phyloP scores from a whole-genome alignment of 306 rosid species.

The Quercus bicolor region DNA sequence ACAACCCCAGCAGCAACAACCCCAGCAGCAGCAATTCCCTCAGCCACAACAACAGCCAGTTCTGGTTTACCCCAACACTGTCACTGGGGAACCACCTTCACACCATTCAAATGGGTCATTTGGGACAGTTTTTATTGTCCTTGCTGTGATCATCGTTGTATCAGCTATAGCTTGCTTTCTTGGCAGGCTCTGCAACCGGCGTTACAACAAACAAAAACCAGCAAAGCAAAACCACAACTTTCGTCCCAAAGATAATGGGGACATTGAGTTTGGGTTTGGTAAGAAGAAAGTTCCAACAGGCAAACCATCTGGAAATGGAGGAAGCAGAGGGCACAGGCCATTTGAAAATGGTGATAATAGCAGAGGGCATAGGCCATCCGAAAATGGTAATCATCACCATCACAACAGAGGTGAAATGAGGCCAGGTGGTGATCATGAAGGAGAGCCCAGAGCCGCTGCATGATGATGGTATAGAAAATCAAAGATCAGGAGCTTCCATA shows the following conservation, averaged over 20 bases:
- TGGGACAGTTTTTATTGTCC: constrained; percentile 83
- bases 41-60: constrained; percentile 53
- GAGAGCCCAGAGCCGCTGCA: constrained; percentile 32
- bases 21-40: constrained; percentile 23
- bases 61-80: constrained; percentile 58
- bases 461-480: constrained; percentile 10
- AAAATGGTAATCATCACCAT: constrained; percentile 15
- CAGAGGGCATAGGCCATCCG: constrained; percentile 32
- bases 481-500: not conserved
- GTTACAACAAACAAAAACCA: constrained; percentile 26
- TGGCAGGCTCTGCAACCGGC: constrained; percentile 66
- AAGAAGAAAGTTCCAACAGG: constrained; percentile 38
- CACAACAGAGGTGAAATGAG: constrained; percentile 37
- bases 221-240: constrained; percentile 28
- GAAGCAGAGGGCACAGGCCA: constrained; percentile 24
- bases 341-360: constrained; percentile 23
- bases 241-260: constrained; percentile 40
- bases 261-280: constrained; percentile 60
- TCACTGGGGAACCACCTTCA: constrained; percentile 36
- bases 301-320: constrained; percentile 28
- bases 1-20: constrained; percentile 41
- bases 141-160: constrained; percentile 63
- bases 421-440: constrained; percentile 25
- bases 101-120: constrained; percentile 79
- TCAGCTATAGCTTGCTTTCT: constrained; percentile 77